Percentiles rank a stretch among this genome's conserved stretches.
Conservation (phyloP, 768 basidiomycete species). For the Mycena capillaripes region DNA sequence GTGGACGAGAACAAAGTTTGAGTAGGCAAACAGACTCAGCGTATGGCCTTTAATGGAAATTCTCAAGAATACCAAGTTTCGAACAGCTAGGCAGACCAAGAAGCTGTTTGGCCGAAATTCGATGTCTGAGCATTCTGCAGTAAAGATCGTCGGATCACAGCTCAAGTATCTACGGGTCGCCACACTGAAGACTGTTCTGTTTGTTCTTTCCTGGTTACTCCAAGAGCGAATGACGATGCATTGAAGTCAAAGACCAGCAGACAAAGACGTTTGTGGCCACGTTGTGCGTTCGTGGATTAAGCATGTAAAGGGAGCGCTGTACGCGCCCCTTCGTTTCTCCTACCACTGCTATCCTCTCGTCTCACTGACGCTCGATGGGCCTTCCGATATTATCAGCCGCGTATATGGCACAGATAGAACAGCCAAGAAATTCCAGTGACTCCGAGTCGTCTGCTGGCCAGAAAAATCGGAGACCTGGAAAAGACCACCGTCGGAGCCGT, state of each 20-base stretch:
- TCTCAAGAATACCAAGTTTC: too few relatives aligned
- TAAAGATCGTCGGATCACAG: too few relatives aligned
- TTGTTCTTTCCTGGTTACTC: too few relatives aligned
- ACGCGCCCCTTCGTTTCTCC: slow-evolving; percentile 3
- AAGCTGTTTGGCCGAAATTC: too few relatives aligned
- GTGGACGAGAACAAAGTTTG: too few relatives aligned
- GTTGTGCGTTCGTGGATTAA: slow-evolving; percentile 9
- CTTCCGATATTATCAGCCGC: slow-evolving; percentile 49
- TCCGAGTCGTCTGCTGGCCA: slow-evolving; percentile 4
- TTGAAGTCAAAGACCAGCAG: neutral
- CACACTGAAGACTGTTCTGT: too few relatives aligned
- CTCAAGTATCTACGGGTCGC: too few relatives aligned
- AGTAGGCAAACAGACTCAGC: too few relatives aligned
- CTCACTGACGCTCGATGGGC: slow-evolving; percentile 33
- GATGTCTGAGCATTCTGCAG: too few relatives aligned
- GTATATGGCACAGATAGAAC: slow-evolving; percentile 39
- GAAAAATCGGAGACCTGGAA: slow-evolving; percentile 14
- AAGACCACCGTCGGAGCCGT: slow-evolving; percentile 2
- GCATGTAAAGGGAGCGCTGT: neutral
- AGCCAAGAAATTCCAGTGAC: neutral
- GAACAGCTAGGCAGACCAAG: too few relatives aligned
- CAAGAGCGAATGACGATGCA: too few relatives aligned
- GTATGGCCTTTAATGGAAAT: too few relatives aligned
- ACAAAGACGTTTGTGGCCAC: slow-evolving; percentile 17
- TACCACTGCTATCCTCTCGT: neutral